A percentile compares a stretch with the other conserved stretches of the same genome.
Conservation (phyloP, 139 green algal species). For the Tetraselmis chui region DNA sequence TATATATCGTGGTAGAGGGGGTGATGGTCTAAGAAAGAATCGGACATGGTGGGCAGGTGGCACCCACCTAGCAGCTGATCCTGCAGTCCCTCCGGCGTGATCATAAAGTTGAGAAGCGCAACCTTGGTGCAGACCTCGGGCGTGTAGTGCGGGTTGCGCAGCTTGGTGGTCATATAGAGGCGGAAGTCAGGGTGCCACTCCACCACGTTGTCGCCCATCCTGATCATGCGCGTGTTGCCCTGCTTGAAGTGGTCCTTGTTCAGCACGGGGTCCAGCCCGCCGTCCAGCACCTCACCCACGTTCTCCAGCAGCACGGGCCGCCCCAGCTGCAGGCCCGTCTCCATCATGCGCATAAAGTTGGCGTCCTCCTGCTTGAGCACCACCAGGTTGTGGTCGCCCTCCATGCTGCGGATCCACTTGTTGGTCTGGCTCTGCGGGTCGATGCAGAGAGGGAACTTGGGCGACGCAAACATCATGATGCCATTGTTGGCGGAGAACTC, state of each 20-base stretch:
- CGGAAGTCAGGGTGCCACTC: conserved; percentile 38
- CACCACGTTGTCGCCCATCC: conserved; percentile 34
- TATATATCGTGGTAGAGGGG: too few relatives aligned
- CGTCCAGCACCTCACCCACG: conserved; percentile 39
- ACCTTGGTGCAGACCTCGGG: conserved; percentile 27
- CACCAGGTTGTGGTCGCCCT: conserved; percentile 17
- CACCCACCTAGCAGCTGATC: conserved; percentile 67
- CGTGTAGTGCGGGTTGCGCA: conserved; percentile 43
- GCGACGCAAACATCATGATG: conserved; percentile 32
- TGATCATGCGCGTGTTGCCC: conserved; percentile 27
- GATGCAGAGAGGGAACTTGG: conserved; percentile 35
- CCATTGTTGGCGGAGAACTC: conserved; percentile 62
- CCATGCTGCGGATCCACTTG: conserved; percentile 51
- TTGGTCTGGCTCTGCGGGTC: conserved; percentile 43
- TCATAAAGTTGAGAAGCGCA: conserved; percentile 70
- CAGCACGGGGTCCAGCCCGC: conserved; percentile 40
- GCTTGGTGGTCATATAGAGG: conserved; percentile 62
- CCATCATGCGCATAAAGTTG: conserved; percentile 38
- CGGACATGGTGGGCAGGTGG: too few relatives aligned
- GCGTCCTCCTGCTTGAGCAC: conserved; percentile 36
- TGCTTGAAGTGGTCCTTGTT: conserved; percentile 38
- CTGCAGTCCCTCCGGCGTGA: conserved; percentile 55
- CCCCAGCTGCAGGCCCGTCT: conserved; percentile 38
- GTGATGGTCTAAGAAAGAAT: too few relatives aligned
- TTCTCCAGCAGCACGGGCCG: conserved; percentile 42